phyloP scores from a whole-genome alignment of 306 rosid species.

The Biancaea sappan region DNA sequence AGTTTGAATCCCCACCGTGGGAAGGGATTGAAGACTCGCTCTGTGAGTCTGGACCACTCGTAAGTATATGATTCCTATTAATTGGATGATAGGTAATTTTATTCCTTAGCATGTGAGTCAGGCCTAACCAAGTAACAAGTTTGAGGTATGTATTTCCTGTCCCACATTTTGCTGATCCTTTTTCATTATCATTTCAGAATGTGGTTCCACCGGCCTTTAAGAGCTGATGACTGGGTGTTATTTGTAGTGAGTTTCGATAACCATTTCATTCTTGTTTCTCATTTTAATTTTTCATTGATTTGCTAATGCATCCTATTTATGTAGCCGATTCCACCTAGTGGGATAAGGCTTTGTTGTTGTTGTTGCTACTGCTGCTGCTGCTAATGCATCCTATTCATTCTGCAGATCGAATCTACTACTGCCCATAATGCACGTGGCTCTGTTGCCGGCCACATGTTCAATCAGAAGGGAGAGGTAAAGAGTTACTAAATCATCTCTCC shows the following conservation, averaged over 20 bases:
- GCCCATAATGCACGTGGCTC: conserved; percentile 71
- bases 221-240: conserved; percentile 93
- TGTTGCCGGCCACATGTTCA: conserved; percentile 79
- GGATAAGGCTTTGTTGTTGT: no score
- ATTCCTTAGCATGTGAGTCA: conserved; percentile 21
- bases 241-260: conserved; percentile 62
- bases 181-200: conserved; percentile 54
- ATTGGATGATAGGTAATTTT: conserved; percentile 15
- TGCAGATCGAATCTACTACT: conserved; percentile 62
- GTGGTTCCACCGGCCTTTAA: conserved; percentile 87
- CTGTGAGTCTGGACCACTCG: conserved; percentile 92
- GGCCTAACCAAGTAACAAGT: neutral
- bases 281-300: neutral
- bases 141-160: conserved; percentile 14
- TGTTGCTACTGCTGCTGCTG: no score
- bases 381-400: conserved; percentile 13
- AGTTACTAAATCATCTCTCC: neutral
- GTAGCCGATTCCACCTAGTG: no score
- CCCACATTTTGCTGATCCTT: neutral
- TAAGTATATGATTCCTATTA: conserved; percentile 52
- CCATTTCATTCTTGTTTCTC: conserved; percentile 16
- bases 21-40: conserved; percentile 60
- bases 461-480: conserved; percentile 82
- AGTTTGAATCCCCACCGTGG: conserved; percentile 83
- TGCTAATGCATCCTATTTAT: no score